phyloP scores from a whole-genome alignment of 495 filamentous ascomycete genomes.

The Neurospora sublineolata region DNA sequence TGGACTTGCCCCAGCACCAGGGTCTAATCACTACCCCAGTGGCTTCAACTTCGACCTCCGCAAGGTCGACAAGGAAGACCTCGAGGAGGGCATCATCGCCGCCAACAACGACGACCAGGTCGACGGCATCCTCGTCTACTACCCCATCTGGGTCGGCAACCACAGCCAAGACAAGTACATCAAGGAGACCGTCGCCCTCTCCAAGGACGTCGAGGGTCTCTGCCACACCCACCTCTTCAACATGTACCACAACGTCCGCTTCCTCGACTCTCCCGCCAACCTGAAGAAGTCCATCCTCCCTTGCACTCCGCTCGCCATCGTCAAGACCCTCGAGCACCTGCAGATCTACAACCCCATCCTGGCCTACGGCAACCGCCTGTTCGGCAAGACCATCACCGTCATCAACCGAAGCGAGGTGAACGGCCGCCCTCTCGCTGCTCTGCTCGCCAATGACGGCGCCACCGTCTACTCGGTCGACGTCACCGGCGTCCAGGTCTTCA shows the following conservation, averaged over 20 bases:
- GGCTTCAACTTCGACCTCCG: slow-evolving; percentile 82
- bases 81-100: slow-evolving; percentile 73
- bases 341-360: slow-evolving; percentile 95
- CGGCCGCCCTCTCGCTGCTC: slow-evolving; percentile 81
- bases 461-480: slow-evolving; percentile 91
- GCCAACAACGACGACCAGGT: slow-evolving; percentile 70
- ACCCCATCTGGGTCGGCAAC: slow-evolving; percentile 75
- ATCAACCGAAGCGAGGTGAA: slow-evolving; percentile 95
- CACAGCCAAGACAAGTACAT: slow-evolving; percentile 81
- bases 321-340: slow-evolving; percentile 93
- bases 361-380: slow-evolving; percentile 83
- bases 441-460: slow-evolving; percentile 92
- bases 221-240: slow-evolving; percentile 93
- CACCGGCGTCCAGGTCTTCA: slow-evolving; percentile 84
- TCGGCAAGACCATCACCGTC: slow-evolving; percentile 83
- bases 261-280: slow-evolving; percentile 66
- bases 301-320: slow-evolving; percentile 86
- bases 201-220: slow-evolving; percentile 93
- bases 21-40: slow-evolving; percentile 32
- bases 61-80: slow-evolving; percentile 67
- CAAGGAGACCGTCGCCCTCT: slow-evolving; percentile 81
- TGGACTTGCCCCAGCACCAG: background rate
- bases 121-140: slow-evolving; percentile 96
- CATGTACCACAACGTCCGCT: slow-evolving; percentile 98
- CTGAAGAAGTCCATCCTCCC: slow-evolving; percentile 82